Conservation (phyloP, 2,329 filamentous ascomycete genomes). For the Bisporella sp. region DNA sequence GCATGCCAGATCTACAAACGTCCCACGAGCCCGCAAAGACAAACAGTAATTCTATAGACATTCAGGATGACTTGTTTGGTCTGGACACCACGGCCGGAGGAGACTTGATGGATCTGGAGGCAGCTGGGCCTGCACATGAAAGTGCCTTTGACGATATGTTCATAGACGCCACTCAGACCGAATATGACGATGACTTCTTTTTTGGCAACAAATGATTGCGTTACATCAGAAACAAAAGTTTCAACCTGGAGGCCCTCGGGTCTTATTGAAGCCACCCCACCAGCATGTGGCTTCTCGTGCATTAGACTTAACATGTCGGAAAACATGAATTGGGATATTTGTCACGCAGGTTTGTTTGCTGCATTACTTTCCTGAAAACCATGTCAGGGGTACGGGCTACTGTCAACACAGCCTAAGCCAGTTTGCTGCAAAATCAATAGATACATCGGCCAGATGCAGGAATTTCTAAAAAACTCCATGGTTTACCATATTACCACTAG, state of each 20-base stretch:
- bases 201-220: neutral
- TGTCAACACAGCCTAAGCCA: neutral
- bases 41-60: conserved; percentile 11
- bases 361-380: too few relatives aligned
- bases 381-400: too few relatives aligned
- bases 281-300: neutral
- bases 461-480: neutral
- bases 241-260: neutral
- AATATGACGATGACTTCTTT: conserved; percentile 25
- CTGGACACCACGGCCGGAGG: conserved; percentile 9
- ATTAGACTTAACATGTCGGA: neutral
- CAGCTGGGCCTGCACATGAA: conserved; percentile 41
- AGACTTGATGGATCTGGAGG: conserved; percentile 38
- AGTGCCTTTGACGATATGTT: conserved; percentile 26
- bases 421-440: neutral
- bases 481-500: neutral
- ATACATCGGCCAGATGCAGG: neutral
- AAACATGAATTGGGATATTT: too few relatives aligned
- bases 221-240: neutral
- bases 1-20: conserved; percentile 27
- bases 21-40: conserved; percentile 11
- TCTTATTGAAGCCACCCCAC: neutral
- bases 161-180: conserved; percentile 11
- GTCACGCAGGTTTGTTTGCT: too few relatives aligned
- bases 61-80: conserved; percentile 18